These are phyloP conservation scores for Picea sitchensis DNA, from an alignment of 75 land plant species.

Conservation along the genomic window DNA sequence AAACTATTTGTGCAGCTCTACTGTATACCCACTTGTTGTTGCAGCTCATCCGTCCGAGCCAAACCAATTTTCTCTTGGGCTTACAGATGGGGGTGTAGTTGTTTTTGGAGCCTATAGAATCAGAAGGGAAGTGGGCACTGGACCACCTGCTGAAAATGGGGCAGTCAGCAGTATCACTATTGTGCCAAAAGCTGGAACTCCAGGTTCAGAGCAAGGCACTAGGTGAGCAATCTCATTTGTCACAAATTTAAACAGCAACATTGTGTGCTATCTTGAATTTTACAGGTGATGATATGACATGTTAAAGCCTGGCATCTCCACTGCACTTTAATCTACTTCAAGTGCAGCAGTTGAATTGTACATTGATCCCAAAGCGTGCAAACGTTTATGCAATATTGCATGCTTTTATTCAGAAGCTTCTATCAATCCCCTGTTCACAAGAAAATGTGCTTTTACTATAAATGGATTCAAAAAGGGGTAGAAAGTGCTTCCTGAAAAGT, in stretches of 20 bases:
- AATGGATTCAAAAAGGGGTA: background rate
- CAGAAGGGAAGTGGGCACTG: constrained; percentile 50
- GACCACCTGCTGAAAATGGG: constrained; percentile 28
- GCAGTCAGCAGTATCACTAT: background rate
- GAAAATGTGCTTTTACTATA: background rate
- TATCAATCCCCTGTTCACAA: background rate
- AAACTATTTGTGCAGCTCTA: constrained; percentile 21
- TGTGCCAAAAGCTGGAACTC: constrained; percentile 14
- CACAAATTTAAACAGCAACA: background rate
- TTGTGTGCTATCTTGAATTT: background rate
- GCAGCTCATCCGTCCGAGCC: constrained; percentile 61
- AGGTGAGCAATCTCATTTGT: constrained; percentile 8
- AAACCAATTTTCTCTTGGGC: constrained; percentile 51
- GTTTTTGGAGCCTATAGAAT: constrained; percentile 54
- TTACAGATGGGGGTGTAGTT: constrained; percentile 44
- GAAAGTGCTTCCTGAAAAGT: background rate
- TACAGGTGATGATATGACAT: constrained; percentile 2
- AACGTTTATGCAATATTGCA: background rate
- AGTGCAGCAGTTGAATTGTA: constrained; percentile 1
- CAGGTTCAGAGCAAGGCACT: constrained; percentile 8
- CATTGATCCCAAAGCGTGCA: constrained; percentile 7
- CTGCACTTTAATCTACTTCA: background rate
- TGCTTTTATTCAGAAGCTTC: constrained; percentile 12
- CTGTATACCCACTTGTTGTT: constrained; percentile 40
- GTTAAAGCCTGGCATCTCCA: background rate